These are phyloP conservation scores for Amanita jacksonii DNA, from an alignment of 768 basidiomycete genomes.

Conservation along the genomic window DNA sequence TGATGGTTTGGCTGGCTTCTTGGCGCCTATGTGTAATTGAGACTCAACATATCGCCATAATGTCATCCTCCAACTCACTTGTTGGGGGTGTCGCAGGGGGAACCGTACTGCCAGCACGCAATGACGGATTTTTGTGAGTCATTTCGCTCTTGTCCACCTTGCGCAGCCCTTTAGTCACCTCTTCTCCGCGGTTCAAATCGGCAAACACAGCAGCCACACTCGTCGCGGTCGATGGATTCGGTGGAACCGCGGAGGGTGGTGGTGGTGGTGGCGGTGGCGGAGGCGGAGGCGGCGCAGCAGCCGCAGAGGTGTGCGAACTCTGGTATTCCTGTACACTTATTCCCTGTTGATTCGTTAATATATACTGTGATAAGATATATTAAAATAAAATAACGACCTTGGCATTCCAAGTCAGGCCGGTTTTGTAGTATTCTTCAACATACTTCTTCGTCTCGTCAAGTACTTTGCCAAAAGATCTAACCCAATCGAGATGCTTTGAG, in stretches of 20 bases:
- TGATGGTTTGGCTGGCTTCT: slow-evolving; percentile 69
- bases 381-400: slow-evolving; percentile 47
- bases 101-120: slow-evolving; percentile 56
- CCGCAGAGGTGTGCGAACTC: slow-evolving; percentile 13
- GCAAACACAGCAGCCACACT: slow-evolving; percentile 81
- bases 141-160: slow-evolving; percentile 96
- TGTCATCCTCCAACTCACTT: slow-evolving; percentile 13
- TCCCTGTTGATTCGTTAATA: slow-evolving; percentile 43
- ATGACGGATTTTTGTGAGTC: slow-evolving; percentile 96
- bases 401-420: slow-evolving; percentile 84
- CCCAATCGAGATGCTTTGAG: slow-evolving; percentile 84
- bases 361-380: slow-evolving; percentile 1
- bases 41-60: not conserved
- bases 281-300: slow-evolving; percentile 31
- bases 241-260: slow-evolving; percentile 32
- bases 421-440: slow-evolving; percentile 75
- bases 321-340: slow-evolving; percentile 37
- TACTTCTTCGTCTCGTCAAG: slow-evolving; percentile 79
- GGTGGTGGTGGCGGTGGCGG: slow-evolving; percentile 50
- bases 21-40: slow-evolving; percentile 23
- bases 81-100: slow-evolving; percentile 25
- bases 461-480: slow-evolving; percentile 54
- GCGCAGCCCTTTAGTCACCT: slow-evolving; percentile 81
- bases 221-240: slow-evolving; percentile 36
- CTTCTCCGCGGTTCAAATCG: slow-evolving; percentile 80